These are phyloP conservation scores for Pichiaceae sp. DNA, from an alignment of 1,139 yeast species.

Conservation along the genomic window DNA sequence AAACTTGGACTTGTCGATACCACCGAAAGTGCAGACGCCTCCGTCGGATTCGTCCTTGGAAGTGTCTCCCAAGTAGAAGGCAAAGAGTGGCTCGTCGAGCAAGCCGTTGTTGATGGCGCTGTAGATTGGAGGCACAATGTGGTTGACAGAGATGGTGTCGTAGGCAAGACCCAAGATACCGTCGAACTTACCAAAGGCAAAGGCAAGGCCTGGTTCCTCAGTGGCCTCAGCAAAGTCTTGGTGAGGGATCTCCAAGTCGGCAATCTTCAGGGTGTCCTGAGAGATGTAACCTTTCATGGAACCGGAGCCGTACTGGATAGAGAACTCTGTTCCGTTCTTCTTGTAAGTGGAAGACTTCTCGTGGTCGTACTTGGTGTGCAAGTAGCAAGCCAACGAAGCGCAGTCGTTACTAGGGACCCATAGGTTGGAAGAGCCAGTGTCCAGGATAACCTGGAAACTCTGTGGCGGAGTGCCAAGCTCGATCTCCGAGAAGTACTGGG, in stretches of 20 bases:
- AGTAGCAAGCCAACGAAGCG: conserved; percentile 87
- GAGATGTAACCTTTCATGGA: conserved; percentile 87
- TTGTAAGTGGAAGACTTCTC: conserved; percentile 70
- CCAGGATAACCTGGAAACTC: conserved; percentile 79
- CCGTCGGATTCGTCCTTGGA: conserved; percentile 59
- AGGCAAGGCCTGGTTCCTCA: conserved; percentile 92
- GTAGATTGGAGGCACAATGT: conserved; percentile 87
- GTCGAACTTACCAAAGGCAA: conserved; percentile 96
- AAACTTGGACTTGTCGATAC: conserved; percentile 67
- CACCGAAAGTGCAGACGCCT: conserved; percentile 93
- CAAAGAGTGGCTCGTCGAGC: conserved; percentile 76
- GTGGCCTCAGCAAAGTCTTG: conserved; percentile 98
- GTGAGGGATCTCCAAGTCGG: conserved; percentile 73
- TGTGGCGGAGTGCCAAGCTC: conserved; percentile 90
- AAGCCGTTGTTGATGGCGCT: conserved; percentile 77
- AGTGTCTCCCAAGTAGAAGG: conserved; percentile 82
- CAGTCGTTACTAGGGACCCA: conserved; percentile 94
- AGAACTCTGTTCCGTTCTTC: conserved; percentile 77
- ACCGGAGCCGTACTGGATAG: conserved; percentile 89
- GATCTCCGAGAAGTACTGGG: conserved; percentile 90
- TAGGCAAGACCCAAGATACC: conserved; percentile 95
- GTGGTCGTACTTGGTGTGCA: conserved; percentile 87
- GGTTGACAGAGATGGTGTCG: conserved; percentile 80
- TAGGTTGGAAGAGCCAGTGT: conserved; percentile 92
- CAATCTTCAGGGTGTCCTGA: conserved; percentile 70